Conservation (phyloP, 192 early-diverging fungal species). For the Gonapodya prolifera region DNA sequence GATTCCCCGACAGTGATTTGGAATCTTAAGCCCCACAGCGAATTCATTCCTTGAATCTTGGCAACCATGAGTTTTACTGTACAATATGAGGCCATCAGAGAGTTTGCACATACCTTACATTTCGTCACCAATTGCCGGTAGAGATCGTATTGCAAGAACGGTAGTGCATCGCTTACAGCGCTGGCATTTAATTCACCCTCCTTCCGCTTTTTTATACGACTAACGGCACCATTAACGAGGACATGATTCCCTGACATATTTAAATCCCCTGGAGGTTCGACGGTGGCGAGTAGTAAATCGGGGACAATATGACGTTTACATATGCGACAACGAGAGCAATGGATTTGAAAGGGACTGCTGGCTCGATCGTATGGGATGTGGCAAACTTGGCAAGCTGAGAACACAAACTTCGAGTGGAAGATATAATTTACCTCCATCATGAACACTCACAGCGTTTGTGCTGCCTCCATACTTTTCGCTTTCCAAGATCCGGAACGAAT, state of each 20-base stretch:
- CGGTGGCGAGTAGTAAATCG: conserved; percentile 56
- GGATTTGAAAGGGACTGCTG: conserved; percentile 59
- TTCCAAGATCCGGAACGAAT: not conserved
- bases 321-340: conserved; percentile 44
- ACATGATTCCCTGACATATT: conserved; percentile 49
- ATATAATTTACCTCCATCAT: not conserved
- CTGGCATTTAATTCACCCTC: conserved; percentile 56
- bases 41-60: conserved; percentile 60
- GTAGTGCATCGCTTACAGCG: conserved; percentile 61
- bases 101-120: conserved; percentile 8
- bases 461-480: not conserved
- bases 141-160: conserved; percentile 72
- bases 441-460: conserved; percentile 11
- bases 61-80: too few relatives aligned
- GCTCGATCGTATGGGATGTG: conserved; percentile 54
- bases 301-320: conserved; percentile 66
- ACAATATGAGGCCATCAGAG: too few relatives aligned
- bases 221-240: conserved; percentile 63
- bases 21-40: conserved; percentile 56
- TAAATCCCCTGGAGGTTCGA: conserved; percentile 59
- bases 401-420: too few relatives aligned
- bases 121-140: conserved; percentile 73
- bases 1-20: conserved; percentile 37
- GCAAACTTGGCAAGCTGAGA: conserved; percentile 30
- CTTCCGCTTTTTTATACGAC: conserved; percentile 29